Conservation (phyloP, 352 stramenopile species). For the Peronospora destructor region DNA sequence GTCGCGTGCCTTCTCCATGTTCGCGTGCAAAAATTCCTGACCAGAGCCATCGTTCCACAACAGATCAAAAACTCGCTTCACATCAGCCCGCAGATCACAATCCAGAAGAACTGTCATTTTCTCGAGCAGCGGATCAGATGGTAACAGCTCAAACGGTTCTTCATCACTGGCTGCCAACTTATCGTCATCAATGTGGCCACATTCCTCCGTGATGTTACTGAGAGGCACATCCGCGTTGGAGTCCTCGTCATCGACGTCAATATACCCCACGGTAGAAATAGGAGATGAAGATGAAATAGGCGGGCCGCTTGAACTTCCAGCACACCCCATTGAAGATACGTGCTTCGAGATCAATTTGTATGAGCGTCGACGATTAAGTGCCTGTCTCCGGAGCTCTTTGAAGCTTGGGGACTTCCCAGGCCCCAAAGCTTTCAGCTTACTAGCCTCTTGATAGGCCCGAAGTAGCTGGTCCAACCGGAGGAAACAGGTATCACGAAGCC, state of each 20-base stretch:
- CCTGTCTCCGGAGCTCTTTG: conserved; percentile 44
- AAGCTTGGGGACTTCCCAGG: conserved; percentile 27
- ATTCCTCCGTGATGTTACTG: conserved; percentile 25
- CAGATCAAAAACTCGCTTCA: conserved; percentile 56
- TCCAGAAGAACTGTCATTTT: conserved; percentile 68
- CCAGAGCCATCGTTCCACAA: conserved; percentile 58
- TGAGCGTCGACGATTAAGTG: conserved; percentile 47
- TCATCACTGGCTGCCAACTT: conserved; percentile 46
- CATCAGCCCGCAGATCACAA: conserved; percentile 56
- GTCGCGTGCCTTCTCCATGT: conserved; percentile 55
- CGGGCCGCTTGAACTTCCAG: conserved; percentile 2
- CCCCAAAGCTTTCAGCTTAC: conserved; percentile 13
- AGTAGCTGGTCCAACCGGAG: conserved; percentile 66
- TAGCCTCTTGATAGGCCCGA: conserved; percentile 51
- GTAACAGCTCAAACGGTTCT: conserved; percentile 52
- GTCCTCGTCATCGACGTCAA: conserved; percentile 37
- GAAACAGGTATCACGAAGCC: conserved; percentile 64
- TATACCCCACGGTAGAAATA: conserved; percentile 38
- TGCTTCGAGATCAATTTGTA: conserved; percentile 43
- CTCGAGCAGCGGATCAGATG: conserved; percentile 40
- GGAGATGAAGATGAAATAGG: conserved; percentile 22
- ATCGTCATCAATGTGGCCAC: conserved; percentile 30
- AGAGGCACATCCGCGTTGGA: conserved; percentile 15
- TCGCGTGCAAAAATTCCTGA: conserved; percentile 38
- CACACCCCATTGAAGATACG: conserved; percentile 12